Conservation (phyloP, 192 early-diverging fungal species). For the Gonapodya sp. region DNA sequence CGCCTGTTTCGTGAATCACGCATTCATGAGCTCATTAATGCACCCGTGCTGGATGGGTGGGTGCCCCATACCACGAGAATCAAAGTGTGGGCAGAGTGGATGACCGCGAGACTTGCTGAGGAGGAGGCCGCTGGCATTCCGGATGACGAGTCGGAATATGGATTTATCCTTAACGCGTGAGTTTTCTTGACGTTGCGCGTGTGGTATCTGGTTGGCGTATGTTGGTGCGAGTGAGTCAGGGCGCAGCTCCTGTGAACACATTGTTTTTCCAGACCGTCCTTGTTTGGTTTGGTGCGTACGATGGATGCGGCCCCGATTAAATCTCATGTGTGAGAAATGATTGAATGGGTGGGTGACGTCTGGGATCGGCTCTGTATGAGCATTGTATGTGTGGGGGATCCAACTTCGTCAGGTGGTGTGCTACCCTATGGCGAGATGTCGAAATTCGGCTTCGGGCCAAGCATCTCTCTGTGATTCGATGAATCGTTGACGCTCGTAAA, state of each 20-base stretch:
- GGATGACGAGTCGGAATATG: background rate
- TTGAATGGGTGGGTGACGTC: too few species aligned
- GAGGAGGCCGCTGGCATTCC: background rate
- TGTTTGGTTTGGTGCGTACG: too few species aligned
- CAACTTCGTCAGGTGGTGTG: background rate
- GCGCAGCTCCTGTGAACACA: background rate
- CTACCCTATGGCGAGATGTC: background rate
- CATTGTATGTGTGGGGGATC: background rate
- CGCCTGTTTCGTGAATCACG: background rate
- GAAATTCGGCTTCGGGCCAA: too few species aligned
- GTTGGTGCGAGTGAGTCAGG: background rate
- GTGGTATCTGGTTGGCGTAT: too few species aligned
- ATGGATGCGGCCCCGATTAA: too few species aligned
- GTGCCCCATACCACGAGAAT: background rate
- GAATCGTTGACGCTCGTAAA: background rate
- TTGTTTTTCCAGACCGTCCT: too few species aligned
- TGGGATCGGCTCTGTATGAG: too few species aligned
- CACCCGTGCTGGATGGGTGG: background rate
- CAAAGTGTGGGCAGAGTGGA: background rate
- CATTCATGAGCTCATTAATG: background rate
- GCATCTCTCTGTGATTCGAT: background rate
- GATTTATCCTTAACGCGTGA: background rate
- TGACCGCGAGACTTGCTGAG: background rate
- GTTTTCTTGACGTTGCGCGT: too few species aligned
- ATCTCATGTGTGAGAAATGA: too few species aligned